phyloP scores from a whole-genome alignment of 2,329 filamentous ascomycete genomes.

The Calonectria pauciramosa region DNA sequence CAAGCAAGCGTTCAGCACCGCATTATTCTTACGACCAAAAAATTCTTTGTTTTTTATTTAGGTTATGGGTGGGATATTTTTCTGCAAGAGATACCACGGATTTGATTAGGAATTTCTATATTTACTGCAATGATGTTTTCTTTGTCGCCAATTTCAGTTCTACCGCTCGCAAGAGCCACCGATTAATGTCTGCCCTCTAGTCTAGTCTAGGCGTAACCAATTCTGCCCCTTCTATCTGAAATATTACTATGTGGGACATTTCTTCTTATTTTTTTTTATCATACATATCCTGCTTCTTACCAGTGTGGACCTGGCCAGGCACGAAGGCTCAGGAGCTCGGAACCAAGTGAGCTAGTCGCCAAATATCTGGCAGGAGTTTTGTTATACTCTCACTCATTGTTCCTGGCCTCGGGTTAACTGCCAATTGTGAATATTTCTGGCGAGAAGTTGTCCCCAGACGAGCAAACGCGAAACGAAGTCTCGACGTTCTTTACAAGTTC shows the following conservation, averaged over 20 bases:
- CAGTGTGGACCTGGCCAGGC: not conserved
- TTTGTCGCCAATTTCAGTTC: conserved; percentile 3
- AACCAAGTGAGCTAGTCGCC: no score
- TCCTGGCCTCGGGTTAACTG: no score
- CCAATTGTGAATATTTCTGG: no score
- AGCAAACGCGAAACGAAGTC: not conserved
- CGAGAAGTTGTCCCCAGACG: no score
- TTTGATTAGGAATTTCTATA: conserved; percentile 14
- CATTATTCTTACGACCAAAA: conserved; percentile 34
- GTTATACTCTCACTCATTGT: no score
- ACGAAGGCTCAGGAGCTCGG: not conserved
- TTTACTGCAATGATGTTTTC: not conserved
- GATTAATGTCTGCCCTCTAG: conserved; percentile 17
- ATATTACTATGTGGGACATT: not conserved
- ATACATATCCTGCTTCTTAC: not conserved
- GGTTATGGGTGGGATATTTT: conserved; percentile 23
- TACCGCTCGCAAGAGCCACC: not conserved
- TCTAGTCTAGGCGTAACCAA: conserved; percentile 7
- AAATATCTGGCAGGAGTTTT: no score
- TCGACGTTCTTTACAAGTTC: conserved; percentile 40
- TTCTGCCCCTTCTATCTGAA: not conserved
- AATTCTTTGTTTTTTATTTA: conserved; percentile 17
- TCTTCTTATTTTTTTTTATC: not conserved
- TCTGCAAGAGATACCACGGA: conserved; percentile 38
- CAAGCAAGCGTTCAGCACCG: conserved; percentile 10